These are phyloP conservation scores for Chlorella sorokiniana DNA, from an alignment of 139 green algal genomes.

Conservation along the genomic window DNA sequence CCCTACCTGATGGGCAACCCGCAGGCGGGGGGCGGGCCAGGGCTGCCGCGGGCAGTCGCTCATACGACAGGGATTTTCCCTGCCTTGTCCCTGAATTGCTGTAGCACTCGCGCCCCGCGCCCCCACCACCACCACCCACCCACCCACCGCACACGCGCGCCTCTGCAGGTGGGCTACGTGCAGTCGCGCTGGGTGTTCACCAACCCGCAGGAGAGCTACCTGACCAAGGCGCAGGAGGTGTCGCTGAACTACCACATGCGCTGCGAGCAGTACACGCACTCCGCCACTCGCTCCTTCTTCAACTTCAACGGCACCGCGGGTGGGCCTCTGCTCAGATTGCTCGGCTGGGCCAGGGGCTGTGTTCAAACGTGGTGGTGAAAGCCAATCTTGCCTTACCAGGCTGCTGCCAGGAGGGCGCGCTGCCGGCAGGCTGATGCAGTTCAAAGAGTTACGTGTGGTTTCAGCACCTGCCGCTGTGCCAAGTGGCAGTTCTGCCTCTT, in stretches of 20 bases:
- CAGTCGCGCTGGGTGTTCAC: conserved; percentile 84
- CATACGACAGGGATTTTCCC: too few relatives aligned
- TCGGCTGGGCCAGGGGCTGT: background rate
- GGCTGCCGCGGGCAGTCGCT: too few relatives aligned
- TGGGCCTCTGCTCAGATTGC: background rate
- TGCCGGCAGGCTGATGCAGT: too few relatives aligned
- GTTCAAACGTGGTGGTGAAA: background rate
- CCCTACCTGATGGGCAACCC: conserved; percentile 68
- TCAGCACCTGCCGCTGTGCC: too few relatives aligned
- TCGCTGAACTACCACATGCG: conserved; percentile 88
- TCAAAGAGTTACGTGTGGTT: too few relatives aligned
- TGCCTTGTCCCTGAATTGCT: background rate
- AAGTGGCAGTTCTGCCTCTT: too few relatives aligned
- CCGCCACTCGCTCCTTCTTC: conserved; percentile 78
- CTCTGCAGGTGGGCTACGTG: conserved; percentile 68
- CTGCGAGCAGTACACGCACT: conserved; percentile 84
- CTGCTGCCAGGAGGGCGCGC: too few relatives aligned
- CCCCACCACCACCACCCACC: background rate
- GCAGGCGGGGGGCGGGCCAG: too few relatives aligned
- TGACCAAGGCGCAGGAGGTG: conserved; percentile 79
- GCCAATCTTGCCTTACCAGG: background rate
- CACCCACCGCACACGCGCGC: background rate
- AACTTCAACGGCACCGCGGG: conserved; percentile 91
- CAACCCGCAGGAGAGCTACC: conserved; percentile 85
- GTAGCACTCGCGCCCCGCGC: background rate